These are phyloP conservation scores for Aspergillus mulundensis DNA, from an alignment of 495 filamentous ascomycete species.

Conservation along the genomic window DNA sequence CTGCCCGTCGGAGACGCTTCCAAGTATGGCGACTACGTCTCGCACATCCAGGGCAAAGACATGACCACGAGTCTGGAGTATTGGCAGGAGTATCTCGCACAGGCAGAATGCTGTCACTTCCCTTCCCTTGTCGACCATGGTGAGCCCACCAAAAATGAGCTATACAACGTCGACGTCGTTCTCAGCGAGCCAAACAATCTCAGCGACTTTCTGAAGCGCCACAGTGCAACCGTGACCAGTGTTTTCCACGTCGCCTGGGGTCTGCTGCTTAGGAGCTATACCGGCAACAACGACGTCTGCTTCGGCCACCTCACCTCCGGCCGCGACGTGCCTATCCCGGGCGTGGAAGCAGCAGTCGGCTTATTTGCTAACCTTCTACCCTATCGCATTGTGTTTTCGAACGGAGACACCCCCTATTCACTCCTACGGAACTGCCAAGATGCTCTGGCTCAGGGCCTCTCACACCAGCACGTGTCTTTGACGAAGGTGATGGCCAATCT, in stretches of 20 bases:
- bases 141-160: too few relatives aligned
- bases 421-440: background rate
- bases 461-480: constrained; percentile 4
- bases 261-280: constrained; percentile 37
- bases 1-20: too few relatives aligned
- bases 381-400: background rate
- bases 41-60: too few relatives aligned
- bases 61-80: too few relatives aligned
- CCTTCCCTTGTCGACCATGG: too few relatives aligned
- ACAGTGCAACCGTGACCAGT: constrained; percentile 24
- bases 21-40: too few relatives aligned
- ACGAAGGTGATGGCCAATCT: constrained; percentile 7
- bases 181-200: too few relatives aligned
- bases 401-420: background rate
- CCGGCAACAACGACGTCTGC: constrained; percentile 28
- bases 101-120: too few relatives aligned
- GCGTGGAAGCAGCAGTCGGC: background rate
- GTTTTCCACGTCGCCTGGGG: constrained; percentile 42
- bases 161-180: too few relatives aligned
- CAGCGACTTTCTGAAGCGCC: background rate
- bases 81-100: too few relatives aligned
- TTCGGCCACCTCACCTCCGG: background rate
- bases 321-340: background rate
- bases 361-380: background rate
- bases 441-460: background rate